A percentile compares a stretch with the other conserved stretches of the same genome.
Conservation (phyloP, 768 basidiomycete genomes). For the Rhizopogon salebrosus region DNA sequence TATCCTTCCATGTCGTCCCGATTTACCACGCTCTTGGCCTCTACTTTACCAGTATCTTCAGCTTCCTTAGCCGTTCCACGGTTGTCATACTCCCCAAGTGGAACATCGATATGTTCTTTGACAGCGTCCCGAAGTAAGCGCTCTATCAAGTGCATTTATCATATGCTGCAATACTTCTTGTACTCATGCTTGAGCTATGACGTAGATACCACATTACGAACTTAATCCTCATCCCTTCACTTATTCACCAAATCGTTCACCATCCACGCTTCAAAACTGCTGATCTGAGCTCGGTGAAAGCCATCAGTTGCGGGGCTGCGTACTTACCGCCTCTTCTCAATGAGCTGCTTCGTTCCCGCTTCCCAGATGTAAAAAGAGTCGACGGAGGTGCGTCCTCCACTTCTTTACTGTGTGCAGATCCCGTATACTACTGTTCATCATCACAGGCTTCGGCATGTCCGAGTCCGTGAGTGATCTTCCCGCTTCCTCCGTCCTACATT, state of each 20-base stretch:
- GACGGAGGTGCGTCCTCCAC: conserved; percentile 34
- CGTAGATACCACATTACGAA: conserved; percentile 45
- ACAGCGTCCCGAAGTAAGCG: conserved; percentile 49
- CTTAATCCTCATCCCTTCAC: conserved; percentile 47
- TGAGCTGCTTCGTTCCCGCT: conserved; percentile 26
- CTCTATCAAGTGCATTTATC: not conserved
- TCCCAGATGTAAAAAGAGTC: conserved; percentile 25
- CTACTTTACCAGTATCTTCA: conserved; percentile 38
- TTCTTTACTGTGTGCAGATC: not conserved
- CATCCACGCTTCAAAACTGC: conserved; percentile 35
- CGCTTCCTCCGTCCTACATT: not conserved
- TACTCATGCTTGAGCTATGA: not conserved
- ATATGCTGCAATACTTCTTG: not conserved
- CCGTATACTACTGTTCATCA: not conserved
- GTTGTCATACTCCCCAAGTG: conserved; percentile 48
- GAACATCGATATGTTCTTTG: conserved; percentile 43
- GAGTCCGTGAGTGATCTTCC: conserved; percentile 39
- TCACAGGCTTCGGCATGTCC: conserved; percentile 56
- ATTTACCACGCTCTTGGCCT: conserved; percentile 57
- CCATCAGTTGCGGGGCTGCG: conserved; percentile 46
- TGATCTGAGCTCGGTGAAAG: conserved; percentile 43
- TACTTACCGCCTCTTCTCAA: conserved; percentile 53
- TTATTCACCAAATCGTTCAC: conserved; percentile 52
- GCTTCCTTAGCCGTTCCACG: conserved; percentile 37
- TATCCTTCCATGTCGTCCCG: conserved; percentile 49